Percentiles rank a stretch among this genome's conserved stretches.
These are phyloP conservation scores for Suillus spraguei DNA, from an alignment of 768 basidiomycete species.

Conservation along the genomic window DNA sequence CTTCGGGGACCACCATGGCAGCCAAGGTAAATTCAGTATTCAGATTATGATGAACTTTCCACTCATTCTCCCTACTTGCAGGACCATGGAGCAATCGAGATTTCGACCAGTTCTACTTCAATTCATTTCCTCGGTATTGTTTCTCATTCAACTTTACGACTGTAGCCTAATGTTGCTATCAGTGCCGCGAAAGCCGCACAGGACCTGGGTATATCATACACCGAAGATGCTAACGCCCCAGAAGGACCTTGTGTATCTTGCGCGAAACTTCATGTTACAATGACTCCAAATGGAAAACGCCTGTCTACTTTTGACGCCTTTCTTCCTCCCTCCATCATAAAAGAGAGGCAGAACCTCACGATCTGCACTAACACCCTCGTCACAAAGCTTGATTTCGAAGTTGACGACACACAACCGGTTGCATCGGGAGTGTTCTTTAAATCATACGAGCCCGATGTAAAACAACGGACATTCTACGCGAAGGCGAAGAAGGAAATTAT, in stretches of 20 bases:
- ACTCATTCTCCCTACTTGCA: background rate
- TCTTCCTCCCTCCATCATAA: conserved; percentile 13
- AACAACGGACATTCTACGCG: background rate
- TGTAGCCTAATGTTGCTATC: background rate
- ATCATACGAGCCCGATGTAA: no score
- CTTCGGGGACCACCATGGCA: conserved; percentile 8
- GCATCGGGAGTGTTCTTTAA: background rate
- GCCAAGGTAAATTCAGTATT: background rate
- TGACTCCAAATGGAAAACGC: conserved; percentile 13
- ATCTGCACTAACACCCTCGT: conserved; percentile 19
- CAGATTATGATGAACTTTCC: background rate
- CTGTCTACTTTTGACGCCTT: conserved; percentile 19
- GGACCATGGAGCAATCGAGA: conserved; percentile 3
- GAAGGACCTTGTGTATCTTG: conserved; percentile 4
- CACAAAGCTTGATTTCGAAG: background rate
- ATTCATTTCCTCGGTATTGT: conserved; percentile 4
- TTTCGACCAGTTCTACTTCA: conserved; percentile 11
- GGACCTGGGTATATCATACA: conserved; percentile 3
- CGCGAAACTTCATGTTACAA: conserved; percentile 9
- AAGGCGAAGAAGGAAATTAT: conserved; percentile 28
- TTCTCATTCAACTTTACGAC: background rate
- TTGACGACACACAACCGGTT: background rate
- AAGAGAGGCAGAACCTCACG: conserved; percentile 13
- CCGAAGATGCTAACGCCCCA: conserved; percentile 10
- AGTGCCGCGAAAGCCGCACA: conserved; percentile 6